Evolutionary conservation across 352 stramenopile genomes (phyloP).

Genomic region (Hyaloperonospora brassicae): DNA sequence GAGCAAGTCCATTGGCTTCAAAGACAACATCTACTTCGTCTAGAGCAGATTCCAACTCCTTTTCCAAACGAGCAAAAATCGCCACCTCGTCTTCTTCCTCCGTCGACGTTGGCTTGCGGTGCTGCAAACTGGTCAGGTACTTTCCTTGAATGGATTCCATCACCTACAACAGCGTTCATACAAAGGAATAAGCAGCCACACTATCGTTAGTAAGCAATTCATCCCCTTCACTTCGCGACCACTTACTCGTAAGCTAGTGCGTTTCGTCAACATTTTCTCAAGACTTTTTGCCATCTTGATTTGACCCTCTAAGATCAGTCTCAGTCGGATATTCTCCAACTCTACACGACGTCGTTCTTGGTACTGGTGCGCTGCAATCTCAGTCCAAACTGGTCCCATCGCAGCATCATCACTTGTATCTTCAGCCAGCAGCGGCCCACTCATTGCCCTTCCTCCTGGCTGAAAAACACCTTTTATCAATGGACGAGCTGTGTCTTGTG

Average conservation of each 20-base stretch:
- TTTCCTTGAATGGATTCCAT: constrained; percentile 44
- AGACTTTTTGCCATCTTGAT: constrained; percentile 59
- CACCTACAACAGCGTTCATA: constrained; percentile 27
- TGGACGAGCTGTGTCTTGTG: constrained; percentile 13
- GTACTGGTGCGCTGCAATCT: constrained; percentile 42
- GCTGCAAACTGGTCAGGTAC: constrained; percentile 30
- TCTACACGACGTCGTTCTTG: constrained; percentile 39
- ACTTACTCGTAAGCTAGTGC: constrained; percentile 32
- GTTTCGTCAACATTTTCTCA: constrained; percentile 52
- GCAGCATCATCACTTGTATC: constrained; percentile 25
- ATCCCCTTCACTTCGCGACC: constrained; percentile 1
- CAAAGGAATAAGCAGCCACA: constrained; percentile 11
- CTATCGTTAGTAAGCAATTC: constrained; percentile 16
- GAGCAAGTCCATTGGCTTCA: constrained; percentile 37
- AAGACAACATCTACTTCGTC: constrained; percentile 43
- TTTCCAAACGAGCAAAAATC: constrained; percentile 40
- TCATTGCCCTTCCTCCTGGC: constrained; percentile 15
- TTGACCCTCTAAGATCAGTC: constrained; percentile 48
- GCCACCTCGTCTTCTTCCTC: constrained; percentile 36
- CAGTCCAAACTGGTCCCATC: constrained; percentile 41
- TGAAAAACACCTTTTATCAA: constrained; percentile 19
- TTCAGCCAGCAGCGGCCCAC: constrained; percentile 13
- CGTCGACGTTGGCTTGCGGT: constrained; percentile 30
- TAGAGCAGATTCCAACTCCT: constrained; percentile 32
- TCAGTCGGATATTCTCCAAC: constrained; percentile 53